phyloP scores from a whole-genome alignment of 306 rosid species.

The Potentilla sterilis region DNA sequence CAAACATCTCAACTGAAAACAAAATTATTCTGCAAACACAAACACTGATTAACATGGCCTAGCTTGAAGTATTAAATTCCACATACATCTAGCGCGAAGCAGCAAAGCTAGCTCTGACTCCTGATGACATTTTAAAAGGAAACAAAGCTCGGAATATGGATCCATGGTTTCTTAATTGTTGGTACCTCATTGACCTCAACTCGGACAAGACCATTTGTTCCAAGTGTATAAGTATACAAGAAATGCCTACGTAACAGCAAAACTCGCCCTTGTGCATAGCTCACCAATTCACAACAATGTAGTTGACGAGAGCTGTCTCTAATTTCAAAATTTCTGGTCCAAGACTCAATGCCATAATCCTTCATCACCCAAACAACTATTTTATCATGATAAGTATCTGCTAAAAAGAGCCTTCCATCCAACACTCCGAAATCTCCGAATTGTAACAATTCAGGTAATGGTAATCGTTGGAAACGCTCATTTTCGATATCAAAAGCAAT shows the following conservation, averaged over 20 bases:
- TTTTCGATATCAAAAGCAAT: not conserved
- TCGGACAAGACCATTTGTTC: not conserved
- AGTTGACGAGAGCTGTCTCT: not conserved
- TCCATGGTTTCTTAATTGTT: too few species aligned
- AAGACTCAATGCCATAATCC: conserved; percentile 7
- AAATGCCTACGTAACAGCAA: not conserved
- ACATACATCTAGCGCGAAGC: not conserved
- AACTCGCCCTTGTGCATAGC: not conserved
- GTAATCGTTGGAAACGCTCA: not conserved
- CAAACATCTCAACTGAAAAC: too few species aligned
- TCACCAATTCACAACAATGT: not conserved
- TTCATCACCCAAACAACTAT: not conserved
- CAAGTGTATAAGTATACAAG: not conserved
- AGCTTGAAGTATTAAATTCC: not conserved
- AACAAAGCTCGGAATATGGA: conserved; percentile 1
- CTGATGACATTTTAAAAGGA: not conserved
- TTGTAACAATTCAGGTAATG: not conserved
- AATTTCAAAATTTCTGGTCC: not conserved
- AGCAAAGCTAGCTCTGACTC: not conserved
- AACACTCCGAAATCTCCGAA: not conserved
- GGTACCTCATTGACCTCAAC: not conserved
- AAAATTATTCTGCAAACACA: not conserved
- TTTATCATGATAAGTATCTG: not conserved
- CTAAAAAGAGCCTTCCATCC: not conserved
- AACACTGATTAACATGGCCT: too few species aligned